These are phyloP conservation scores for Cymbopogon flexuosus DNA, from an alignment of 202 grass and related monocot genomes.

Conservation along the genomic window DNA sequence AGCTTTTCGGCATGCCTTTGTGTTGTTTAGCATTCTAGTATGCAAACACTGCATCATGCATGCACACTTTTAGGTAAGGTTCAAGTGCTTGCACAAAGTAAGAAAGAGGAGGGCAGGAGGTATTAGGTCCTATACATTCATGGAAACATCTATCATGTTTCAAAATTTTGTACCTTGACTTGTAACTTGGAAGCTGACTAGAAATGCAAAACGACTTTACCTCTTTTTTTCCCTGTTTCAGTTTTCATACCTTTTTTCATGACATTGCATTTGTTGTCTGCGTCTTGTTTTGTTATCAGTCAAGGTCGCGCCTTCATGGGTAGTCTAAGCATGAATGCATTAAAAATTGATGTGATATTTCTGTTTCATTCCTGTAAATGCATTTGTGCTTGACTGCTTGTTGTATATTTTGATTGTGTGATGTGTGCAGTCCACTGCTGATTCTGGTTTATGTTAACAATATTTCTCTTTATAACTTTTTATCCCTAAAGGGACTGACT, in stretches of 20 bases:
- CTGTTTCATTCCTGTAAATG: not conserved
- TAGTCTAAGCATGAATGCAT: not conserved
- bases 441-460: not conserved
- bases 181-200: slow-evolving; percentile 1
- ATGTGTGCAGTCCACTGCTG: not conserved
- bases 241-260: not conserved
- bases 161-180: not conserved
- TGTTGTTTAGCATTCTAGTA: slow-evolving; percentile 14
- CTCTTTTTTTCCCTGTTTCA: not conserved
- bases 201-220: not conserved
- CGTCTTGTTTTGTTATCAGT: not conserved
- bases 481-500: not conserved
- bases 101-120: not conserved
- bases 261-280: slow-evolving; percentile 1
- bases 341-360: slow-evolving; percentile 19
- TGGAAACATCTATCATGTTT: not conserved
- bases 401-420: slow-evolving; percentile 11
- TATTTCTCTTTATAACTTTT: not conserved
- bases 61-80: not conserved
- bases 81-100: not conserved
- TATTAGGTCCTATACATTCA: not conserved
- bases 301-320: not conserved
- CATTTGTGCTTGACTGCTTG: slow-evolving; percentile 2
- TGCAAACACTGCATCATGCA: not conserved
- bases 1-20: not conserved